Base-by-base conservation (phyloP, 306 rosid species). In the Rosa rugosa region DNA sequence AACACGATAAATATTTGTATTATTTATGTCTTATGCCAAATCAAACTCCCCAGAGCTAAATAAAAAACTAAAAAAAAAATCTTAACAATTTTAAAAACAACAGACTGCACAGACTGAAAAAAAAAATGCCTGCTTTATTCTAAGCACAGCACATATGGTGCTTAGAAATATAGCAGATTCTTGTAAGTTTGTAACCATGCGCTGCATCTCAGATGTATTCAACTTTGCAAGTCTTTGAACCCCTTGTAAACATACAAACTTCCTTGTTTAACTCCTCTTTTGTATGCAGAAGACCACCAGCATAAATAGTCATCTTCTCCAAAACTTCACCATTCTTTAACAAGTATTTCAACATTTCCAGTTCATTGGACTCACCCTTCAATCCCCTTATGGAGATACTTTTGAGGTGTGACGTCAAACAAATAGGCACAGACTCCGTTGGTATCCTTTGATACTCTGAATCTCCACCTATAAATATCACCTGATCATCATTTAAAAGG, bases 341-440 rank as follows among this genome's bases (percentile, higher is more conserved):
- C 64, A 64, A 64, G 34, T 64, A 64, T 36, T 64, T 64, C 69
- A 64, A 34, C 69, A 64, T 64, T 13, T 63, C 69, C 41, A 64
- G 7, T 25, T 62, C 36, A 62, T 11, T 12, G 40, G 67, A 12
- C 36, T 62, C 67, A 11, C 40, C 40, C 67, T 62, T 62, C 18
- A 62, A 23, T 62, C 40, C 40, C 40, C 18, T 62, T 25, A 62
- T 25, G 67, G 40, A 25, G 36, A 62, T 62, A 5, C 38, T 62
- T 12, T 62, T 62, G 40, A 62, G 67, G 36, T 62, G 38, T 62
- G 67, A 62, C 18, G 18, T 60, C 38, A 27, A 27, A 31, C 69
- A 64, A 27, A 4, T 64, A 34, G 69, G 69, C 69, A 14, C 22
- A 31, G 44, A 31, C 42, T 63, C 69, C 2, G 18, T 31, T 23